Base-by-base conservation (phyloP, 352 stramenopile genomes). In the Thalassiosira mediterranea region DNA sequence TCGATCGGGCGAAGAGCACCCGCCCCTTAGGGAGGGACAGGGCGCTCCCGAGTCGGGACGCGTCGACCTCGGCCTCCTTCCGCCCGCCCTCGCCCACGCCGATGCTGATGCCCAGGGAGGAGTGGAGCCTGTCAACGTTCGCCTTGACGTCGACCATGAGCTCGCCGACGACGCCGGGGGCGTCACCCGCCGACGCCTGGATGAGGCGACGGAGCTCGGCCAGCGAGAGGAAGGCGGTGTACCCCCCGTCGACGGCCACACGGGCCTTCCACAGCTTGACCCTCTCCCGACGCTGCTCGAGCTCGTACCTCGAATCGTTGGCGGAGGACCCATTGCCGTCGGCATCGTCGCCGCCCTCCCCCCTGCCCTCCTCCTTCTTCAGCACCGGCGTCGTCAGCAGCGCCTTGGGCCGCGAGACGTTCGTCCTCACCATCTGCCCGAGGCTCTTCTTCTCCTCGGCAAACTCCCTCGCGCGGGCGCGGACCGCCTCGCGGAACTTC, bases 401-500 rank as follows among this genome's bases (percentile, higher is more conserved):
- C 1, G 88, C 86, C 26, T 84, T 79, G n/a, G 88, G 88, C 15
- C 86, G 70, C 25, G 76, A 79, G 2, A 91, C 86, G 72, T 92
- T 86, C 0, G 75, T 56, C 47, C 86, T 92, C 5, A 79, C 66
- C 19, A 83, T 64, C 48, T 84, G 76, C 31, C 88, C 88, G 25
- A 93, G 72, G 46, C 68, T 73, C 26, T 64, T 67, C 23, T 91
- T 86, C 53, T 91, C 73, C 3, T 76, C 61, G 0, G 79, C 75
- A 72, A 83, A 93, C 52, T 89, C 70, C 57, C 87, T 89, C 0
- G 88, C 75, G 64, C 87, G 83, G 3, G 44, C 69, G 23, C 79
- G 61, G 1, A 82, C 59, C 1, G 32, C 38, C 21, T 70, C 31
- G 31, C 69, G 74, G 48, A 72, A 83, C 21, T 77, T 56, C 15